Percentiles rank a stretch among this genome's conserved stretches.
These are phyloP conservation scores for Fusarium marasasianum DNA, from an alignment of 2,329 filamentous ascomycete genomes.

Conservation along the genomic window DNA sequence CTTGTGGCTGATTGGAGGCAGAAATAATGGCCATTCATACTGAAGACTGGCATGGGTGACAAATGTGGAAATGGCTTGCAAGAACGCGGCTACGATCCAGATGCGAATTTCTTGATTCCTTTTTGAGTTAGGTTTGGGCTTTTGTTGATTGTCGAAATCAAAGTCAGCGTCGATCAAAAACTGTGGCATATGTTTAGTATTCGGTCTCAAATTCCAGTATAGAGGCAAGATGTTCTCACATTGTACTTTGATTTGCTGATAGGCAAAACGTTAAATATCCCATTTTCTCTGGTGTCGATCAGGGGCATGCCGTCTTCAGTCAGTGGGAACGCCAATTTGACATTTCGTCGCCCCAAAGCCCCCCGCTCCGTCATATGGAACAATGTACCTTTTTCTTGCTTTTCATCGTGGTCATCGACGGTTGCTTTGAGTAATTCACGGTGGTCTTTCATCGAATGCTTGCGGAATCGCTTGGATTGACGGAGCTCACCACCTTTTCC, in stretches of 20 bases:
- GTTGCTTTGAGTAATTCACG: background rate
- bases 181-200: background rate
- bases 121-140: background rate
- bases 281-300: rapidly evolving
- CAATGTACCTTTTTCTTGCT: rapidly evolving
- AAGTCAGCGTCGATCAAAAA: background rate
- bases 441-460: rapidly evolving
- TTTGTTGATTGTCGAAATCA: background rate
- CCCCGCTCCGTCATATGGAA: rapidly evolving
- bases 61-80: background rate
- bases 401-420: rapidly evolving
- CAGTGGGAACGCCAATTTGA: background rate
- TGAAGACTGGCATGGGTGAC: rapidly evolving
- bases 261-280: background rate
- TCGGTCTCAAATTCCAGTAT: rapidly evolving
- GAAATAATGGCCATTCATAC: background rate
- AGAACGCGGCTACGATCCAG: background rate
- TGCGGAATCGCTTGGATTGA: background rate
- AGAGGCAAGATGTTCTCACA: background rate
- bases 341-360: rapidly evolving
- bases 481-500: background rate
- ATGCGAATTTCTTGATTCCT: background rate
- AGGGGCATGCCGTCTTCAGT: rapidly evolving
- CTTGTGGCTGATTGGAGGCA: background rate
- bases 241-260: background rate